These are phyloP conservation scores for Phlyctochytrium arcticum DNA, from an alignment of 192 early-diverging fungal genomes.

Conservation along the genomic window DNA sequence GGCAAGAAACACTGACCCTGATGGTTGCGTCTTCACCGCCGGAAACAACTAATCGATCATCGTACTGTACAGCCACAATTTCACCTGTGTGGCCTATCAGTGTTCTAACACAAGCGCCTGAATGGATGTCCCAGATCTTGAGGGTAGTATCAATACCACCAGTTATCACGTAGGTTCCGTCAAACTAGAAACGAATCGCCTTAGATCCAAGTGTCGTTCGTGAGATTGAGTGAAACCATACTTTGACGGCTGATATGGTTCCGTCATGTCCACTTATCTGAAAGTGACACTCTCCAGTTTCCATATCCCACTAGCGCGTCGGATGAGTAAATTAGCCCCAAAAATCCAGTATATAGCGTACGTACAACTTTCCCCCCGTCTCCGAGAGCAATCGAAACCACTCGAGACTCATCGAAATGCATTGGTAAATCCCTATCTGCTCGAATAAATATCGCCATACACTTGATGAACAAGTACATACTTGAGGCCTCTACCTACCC, in stretches of 20 bases:
- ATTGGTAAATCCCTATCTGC: conserved; percentile 30
- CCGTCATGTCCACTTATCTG: conserved; percentile 33
- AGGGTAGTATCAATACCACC: conserved; percentile 41
- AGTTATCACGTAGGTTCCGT: conserved; percentile 23
- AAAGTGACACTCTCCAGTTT: conserved; percentile 25
- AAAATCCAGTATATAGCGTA: too few relatives aligned
- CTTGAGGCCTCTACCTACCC: not conserved
- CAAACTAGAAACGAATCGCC: conserved; percentile 19
- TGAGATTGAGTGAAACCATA: not conserved
- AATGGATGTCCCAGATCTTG: conserved; percentile 34
- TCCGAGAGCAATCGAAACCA: conserved; percentile 32
- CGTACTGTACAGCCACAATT: conserved; percentile 30
- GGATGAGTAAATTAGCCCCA: not conserved
- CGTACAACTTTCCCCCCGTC: conserved; percentile 30
- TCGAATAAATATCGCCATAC: not conserved
- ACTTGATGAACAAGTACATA: not conserved
- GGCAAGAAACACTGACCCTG: conserved; percentile 22
- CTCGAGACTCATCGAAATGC: conserved; percentile 45
- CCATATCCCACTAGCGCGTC: conserved; percentile 28
- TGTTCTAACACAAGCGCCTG: conserved; percentile 24
- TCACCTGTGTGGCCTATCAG: conserved; percentile 36
- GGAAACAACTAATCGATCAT: conserved; percentile 24
- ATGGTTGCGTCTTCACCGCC: conserved; percentile 41
- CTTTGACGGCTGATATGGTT: conserved; percentile 42
- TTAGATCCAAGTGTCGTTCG: not conserved